Conservation (phyloP, 345 rosid genomes). For the Angophora floribunda region DNA sequence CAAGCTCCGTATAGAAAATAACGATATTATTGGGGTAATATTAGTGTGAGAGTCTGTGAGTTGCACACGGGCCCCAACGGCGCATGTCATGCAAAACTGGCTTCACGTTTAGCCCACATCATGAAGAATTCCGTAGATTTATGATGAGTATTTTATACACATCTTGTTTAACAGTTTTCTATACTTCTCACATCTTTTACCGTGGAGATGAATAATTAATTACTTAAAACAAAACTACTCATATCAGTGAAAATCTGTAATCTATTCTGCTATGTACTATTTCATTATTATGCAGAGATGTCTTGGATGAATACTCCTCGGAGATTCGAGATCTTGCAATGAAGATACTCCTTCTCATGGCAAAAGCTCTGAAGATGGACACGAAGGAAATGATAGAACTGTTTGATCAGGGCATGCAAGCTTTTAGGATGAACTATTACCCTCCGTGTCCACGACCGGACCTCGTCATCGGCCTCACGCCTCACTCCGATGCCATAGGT, state of each 20-base stretch:
- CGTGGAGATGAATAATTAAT: neutral
- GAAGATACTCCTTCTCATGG: neutral
- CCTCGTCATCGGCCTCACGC: neutral
- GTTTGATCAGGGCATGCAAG: neutral
- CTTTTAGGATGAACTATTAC: neutral
- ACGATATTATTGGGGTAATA: no score
- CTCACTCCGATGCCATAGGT: neutral
- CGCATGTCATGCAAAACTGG: neutral
- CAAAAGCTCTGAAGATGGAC: neutral
- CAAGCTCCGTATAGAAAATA: neutral
- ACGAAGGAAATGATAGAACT: neutral
- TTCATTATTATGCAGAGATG: neutral
- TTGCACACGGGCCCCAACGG: neutral
- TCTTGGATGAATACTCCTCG: neutral
- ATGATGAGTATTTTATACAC: neutral
- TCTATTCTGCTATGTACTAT: neutral
- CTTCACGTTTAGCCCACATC: neutral
- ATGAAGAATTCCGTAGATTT: neutral
- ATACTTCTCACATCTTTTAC: neutral
- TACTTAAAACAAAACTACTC: neutral
- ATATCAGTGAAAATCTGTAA: neutral
- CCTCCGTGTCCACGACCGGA: neutral
- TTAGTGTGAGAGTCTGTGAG: neutral
- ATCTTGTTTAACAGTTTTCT: neutral
- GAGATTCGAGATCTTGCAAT: neutral